Percentiles rank a stretch among this genome's conserved stretches.
Conservation (phyloP, 106 monocot genomes). For the Hemerocallis citrina region DNA sequence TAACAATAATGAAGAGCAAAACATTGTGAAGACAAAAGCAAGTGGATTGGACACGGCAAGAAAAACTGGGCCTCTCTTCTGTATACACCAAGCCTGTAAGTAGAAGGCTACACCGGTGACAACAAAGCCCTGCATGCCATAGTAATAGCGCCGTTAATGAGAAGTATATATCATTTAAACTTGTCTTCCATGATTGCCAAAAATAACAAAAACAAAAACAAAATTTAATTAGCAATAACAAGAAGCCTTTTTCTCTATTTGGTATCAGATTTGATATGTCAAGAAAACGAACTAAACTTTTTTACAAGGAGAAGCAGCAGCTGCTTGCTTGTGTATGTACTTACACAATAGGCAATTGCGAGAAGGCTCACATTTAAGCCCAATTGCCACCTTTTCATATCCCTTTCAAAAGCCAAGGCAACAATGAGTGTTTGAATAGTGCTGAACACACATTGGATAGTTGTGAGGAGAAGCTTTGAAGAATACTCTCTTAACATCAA, state of each 20-base stretch:
- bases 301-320: neutral
- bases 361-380: slow-evolving; percentile 26
- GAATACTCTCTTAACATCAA: slow-evolving; percentile 35
- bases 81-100: slow-evolving; percentile 56
- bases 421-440: slow-evolving; percentile 29
- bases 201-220: too few relatives aligned
- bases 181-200: too few relatives aligned
- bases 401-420: slow-evolving; percentile 34
- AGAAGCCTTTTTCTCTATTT: too few relatives aligned
- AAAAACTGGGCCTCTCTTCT: slow-evolving; percentile 54
- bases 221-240: too few relatives aligned
- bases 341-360: slow-evolving; percentile 37
- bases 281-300: too few relatives aligned
- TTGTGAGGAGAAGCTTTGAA: slow-evolving; percentile 38
- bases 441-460: slow-evolving; percentile 35
- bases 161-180: too few relatives aligned
- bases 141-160: neutral
- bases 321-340: neutral
- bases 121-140: slow-evolving; percentile 41
- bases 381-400: slow-evolving; percentile 32
- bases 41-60: slow-evolving; percentile 44
- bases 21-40: slow-evolving; percentile 32
- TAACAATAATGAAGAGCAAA: slow-evolving; percentile 32
- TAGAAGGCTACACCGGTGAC: slow-evolving; percentile 39
- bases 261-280: too few relatives aligned